Base-by-base conservation (phyloP, 169 alveolate genomes). In the Babesia sp. region DNA sequence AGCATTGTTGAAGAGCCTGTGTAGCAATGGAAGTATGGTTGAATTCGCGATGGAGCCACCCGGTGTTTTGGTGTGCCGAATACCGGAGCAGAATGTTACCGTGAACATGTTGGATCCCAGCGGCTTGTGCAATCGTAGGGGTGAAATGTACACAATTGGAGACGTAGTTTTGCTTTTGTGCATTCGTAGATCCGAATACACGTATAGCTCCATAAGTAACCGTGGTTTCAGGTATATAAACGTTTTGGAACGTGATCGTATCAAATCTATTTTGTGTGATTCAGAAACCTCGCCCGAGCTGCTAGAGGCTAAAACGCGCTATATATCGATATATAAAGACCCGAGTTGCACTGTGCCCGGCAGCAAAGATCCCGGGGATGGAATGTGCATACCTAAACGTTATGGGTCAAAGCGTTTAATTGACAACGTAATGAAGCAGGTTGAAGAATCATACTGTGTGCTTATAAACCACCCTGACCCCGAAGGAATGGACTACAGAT, bases 141-240 rank as follows among this genome's bases (percentile, higher is more conserved):
- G 85, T 9, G 89, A 81, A 46, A 11, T 71, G 39, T 81, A 81
- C 75, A 44, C 69, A 4, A 48, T 81, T 1, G 89, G 85, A 1
- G 89, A 81, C 39, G 46, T 81, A 11, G 26, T 81, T 22, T 46
- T 72, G 14, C 56, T 67, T 16, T 29, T 46, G 28, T 46, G 55
- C 24, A 54, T 81, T 4, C 33, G 61, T 36, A 63, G 85, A 42
- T 84, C 80, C 44, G 90, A 67, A 37, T 88, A 88, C 68, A 88
- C 91, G 5, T 88, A 80, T 68, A 75, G 88, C 34, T 83, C 84
- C 33, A 79, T 88, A 34, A 83, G 85, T 31, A 68, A 84, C 26
- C 54, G 86, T 54, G 93, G 91, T 26, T 88, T 84, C 82, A 88
- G 81, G 85, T 88, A 88, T 66, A 83, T 88, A 42, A 88, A 87